Conservation (phyloP, 1,284 basidiomycete species). For the Boletellus deceptivus region DNA sequence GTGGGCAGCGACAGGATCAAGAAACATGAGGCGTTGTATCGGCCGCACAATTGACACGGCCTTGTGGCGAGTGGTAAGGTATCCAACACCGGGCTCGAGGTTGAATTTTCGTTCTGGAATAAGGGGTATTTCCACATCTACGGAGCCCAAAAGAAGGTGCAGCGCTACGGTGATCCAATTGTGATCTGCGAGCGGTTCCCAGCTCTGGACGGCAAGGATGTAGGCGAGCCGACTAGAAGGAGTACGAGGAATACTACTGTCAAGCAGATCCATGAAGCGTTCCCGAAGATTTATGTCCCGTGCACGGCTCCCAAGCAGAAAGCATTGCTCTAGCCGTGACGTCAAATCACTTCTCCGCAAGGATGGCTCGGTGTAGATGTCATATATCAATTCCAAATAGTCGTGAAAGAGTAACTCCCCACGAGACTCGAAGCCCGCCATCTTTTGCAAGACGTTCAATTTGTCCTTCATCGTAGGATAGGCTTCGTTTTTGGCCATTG, state of each 20-base stretch:
- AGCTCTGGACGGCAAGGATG: conserved; percentile 91
- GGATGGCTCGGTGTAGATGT: conserved; percentile 88
- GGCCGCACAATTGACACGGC: conserved; percentile 69
- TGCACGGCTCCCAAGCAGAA: conserved; percentile 89
- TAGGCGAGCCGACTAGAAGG: conserved; percentile 85
- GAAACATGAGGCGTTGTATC: conserved; percentile 81
- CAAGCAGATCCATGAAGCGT: conserved; percentile 89
- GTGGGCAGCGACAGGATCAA: conserved; percentile 78
- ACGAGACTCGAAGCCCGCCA: conserved; percentile 85
- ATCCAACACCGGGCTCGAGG: conserved; percentile 28
- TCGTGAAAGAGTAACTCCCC: conserved; percentile 75
- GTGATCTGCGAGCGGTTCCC: conserved; percentile 91
- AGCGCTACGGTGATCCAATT: conserved; percentile 96
- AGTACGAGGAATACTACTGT: conserved; percentile 83
- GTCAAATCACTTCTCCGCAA: conserved; percentile 93
- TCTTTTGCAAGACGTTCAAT: conserved; percentile 85
- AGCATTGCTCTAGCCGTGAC: conserved; percentile 89
- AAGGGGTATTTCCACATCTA: conserved; percentile 62
- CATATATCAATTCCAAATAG: conserved; percentile 89
- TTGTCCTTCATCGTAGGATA: conserved; percentile 97
- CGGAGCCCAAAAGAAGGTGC: conserved; percentile 83
- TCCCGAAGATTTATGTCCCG: conserved; percentile 80
- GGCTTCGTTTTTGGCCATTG: conserved; percentile 76
- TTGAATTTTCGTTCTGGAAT: conserved; percentile 35
- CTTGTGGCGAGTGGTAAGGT: conserved; percentile 47